Conservation (phyloP, 257 asterid species). For the Vinca minor region DNA sequence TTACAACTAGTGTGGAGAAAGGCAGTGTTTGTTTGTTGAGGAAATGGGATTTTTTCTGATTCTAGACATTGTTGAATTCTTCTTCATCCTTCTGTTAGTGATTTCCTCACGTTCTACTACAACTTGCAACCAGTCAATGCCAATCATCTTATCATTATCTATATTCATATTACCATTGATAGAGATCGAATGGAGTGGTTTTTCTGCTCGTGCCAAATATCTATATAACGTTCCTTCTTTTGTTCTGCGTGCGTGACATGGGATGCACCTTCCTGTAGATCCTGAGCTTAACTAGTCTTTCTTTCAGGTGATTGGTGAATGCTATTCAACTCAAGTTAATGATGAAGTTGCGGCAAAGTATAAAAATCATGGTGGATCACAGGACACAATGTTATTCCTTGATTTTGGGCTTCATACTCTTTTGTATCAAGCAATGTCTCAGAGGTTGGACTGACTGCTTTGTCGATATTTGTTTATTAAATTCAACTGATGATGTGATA, state of each 20-base stretch:
- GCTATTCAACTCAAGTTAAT: constrained; percentile 55
- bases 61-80: background rate
- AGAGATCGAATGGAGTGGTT: background rate
- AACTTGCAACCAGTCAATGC: background rate
- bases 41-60: background rate
- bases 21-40: background rate
- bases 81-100: background rate
- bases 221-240: background rate
- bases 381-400: constrained; percentile 58
- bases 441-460: constrained; percentile 42
- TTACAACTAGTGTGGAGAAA: background rate
- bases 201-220: background rate
- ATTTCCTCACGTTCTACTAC: background rate
- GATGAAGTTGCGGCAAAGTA: constrained; percentile 55
- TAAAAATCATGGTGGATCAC: constrained; percentile 47
- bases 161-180: background rate
- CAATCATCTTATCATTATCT: background rate
- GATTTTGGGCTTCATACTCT: constrained; percentile 82
- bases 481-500: background rate
- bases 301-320: constrained; percentile 84
- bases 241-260: background rate
- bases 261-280: background rate
- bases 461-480: background rate
- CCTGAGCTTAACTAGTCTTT: constrained; percentile 16
- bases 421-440: constrained; percentile 71